A percentile compares a stretch with the other conserved stretches of the same genome.
These are phyloP conservation scores for Hypoxylon sp. DNA, from an alignment of 2,329 filamentous ascomycete species.

Conservation along the genomic window DNA sequence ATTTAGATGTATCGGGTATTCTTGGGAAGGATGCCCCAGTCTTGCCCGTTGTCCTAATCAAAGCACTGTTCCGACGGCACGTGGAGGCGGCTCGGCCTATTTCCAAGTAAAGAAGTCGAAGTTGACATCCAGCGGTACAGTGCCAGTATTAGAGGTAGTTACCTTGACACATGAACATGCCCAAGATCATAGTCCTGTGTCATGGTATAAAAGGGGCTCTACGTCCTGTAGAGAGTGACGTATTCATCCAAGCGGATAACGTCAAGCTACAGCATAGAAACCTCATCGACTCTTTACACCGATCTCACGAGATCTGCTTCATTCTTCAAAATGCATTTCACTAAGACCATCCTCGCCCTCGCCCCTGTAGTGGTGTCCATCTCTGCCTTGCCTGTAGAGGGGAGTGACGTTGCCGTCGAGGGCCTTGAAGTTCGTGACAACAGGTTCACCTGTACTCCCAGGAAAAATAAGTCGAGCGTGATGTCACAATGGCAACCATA, in stretches of 20 bases:
- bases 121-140: not conserved
- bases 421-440: slow-evolving; percentile 7
- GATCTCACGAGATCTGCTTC: not conserved
- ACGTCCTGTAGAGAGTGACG: not conserved
- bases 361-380: slow-evolving; percentile 6
- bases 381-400: slow-evolving; percentile 17
- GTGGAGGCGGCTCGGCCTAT: too few relatives aligned
- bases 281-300: not conserved
- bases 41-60: too few relatives aligned
- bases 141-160: not conserved
- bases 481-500: too few relatives aligned
- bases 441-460: slow-evolving; percentile 16
- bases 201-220: slow-evolving; percentile 6
- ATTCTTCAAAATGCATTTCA: slow-evolving; percentile 13
- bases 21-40: too few relatives aligned
- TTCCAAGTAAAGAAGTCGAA: slow-evolving; percentile 8
- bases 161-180: not conserved
- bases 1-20: too few relatives aligned
- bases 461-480: slow-evolving; percentile 3
- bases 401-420: slow-evolving; percentile 1
- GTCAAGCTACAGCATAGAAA: not conserved
- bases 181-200: not conserved
- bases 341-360: slow-evolving; percentile 17
- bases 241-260: slow-evolving; percentile 5
- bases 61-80: too few relatives aligned